These are phyloP conservation scores for Auriculariales sp. DNA, from an alignment of 768 basidiomycete genomes.

Conservation along the genomic window DNA sequence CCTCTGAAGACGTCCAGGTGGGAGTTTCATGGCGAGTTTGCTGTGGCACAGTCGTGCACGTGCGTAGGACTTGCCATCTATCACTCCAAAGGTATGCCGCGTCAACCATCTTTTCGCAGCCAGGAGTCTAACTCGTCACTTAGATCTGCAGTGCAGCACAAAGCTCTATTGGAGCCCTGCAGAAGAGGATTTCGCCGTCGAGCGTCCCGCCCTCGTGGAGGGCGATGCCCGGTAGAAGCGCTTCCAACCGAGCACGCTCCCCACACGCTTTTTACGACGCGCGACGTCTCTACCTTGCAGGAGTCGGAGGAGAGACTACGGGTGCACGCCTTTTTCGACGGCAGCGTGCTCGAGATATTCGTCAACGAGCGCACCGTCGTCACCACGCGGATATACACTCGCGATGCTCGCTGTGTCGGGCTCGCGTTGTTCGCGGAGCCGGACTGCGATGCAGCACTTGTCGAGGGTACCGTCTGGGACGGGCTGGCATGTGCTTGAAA, in stretches of 20 bases:
- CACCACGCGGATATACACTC: slow-evolving; percentile 3
- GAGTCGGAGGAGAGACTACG: slow-evolving; percentile 2
- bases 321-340: slow-evolving; percentile 4
- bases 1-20: background rate
- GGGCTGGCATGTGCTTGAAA: background rate
- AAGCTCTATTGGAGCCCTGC: background rate
- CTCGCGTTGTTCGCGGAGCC: background rate
- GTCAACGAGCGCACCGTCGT: slow-evolving; percentile 6
- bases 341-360: slow-evolving; percentile 7
- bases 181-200: background rate
- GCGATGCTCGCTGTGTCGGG: background rate
- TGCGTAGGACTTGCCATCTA: background rate
- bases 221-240: background rate
- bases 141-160: background rate
- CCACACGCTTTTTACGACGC: slow-evolving; percentile 4
- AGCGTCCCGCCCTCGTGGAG: background rate
- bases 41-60: background rate
- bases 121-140: background rate
- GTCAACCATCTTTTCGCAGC: background rate
- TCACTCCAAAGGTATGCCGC: background rate
- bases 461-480: background rate
- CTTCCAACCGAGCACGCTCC: slow-evolving; percentile 3
- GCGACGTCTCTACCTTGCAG: background rate
- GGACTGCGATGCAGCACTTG: background rate
- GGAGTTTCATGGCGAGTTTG: background rate